Base-by-base conservation (phyloP, 495 filamentous ascomycete genomes). In the Saxispiralis lemnorum region DNA sequence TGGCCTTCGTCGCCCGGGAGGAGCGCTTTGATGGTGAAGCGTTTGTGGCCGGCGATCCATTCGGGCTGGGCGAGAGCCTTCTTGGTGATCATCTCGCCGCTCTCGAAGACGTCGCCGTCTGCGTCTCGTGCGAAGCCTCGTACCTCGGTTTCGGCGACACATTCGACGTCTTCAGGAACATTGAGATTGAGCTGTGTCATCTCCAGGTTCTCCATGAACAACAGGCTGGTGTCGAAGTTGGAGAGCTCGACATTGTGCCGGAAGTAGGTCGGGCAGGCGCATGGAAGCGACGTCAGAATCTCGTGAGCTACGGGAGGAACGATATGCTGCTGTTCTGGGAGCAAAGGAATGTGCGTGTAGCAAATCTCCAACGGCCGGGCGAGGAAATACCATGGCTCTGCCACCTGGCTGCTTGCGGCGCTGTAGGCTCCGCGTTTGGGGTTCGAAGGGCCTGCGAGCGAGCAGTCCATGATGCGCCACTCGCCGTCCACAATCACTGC, bases 401-500 rank as follows among this genome's bases (percentile, higher is more conserved):
- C 83, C 1, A 70, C 62, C 18, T 80, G 70, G 36, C 66, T 71
- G 38, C 71, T 68, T 30, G 69, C 71, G 49, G 73, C 76, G 7
- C 87, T 92, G 54, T 92, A 94, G 33, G 72, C 66, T 14, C 63
- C 68, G 38, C 89, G 70, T 21, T 71, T 72, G 7, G 92, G 89
- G 48, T 95, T 83, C 0, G 88, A 92, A 24, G 89, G 86, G 45
- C 76, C 83, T 18, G 92, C 84, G 24, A 99, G 68, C 15, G 85
- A 85, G 54, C 83, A 92, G 59, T 99, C 89, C 72, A 99, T 88
- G 46, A 95, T 77, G 38, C 89, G 79, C 89, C 89, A 99, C 60
- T 93, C 83, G 13, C 81, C 78, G 54, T 99, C 92, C 10, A 93
- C 78, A 31, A 93, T 62, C 2, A 99, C 86, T 1, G 84, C 78